Evolutionary conservation across 371 early-diverging fungal species (phyloP).

Genomic region (Mortierella sp.): DNA sequence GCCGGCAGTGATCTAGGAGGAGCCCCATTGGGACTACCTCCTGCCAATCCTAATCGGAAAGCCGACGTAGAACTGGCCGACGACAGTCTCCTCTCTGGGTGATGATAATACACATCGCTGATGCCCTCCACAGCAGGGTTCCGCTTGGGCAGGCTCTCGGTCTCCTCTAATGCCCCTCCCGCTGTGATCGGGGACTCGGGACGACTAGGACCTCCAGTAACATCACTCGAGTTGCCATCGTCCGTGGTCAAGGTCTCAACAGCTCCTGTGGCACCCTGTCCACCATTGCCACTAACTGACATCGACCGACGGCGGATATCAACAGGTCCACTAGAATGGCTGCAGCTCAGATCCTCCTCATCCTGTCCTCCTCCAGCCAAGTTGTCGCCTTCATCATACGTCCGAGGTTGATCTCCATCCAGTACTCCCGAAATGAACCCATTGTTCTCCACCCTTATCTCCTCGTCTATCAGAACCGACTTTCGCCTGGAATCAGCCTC

Average conservation of each 20-base stretch:
- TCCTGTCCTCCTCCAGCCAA: slow-evolving; percentile 54
- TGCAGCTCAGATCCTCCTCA: slow-evolving; percentile 24
- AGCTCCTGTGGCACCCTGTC: not conserved
- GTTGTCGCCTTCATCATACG: slow-evolving; percentile 51
- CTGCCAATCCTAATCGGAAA: not conserved
- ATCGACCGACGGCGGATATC: not conserved
- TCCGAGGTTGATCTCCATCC: slow-evolving; percentile 15
- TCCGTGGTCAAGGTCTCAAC: not conserved
- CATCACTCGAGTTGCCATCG: slow-evolving; percentile 22
- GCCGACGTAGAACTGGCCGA: slow-evolving; percentile 23
- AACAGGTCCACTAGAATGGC: not conserved
- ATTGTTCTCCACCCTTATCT: not conserved
- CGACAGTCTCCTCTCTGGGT: slow-evolving; percentile 68
- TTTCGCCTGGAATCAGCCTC: not conserved
- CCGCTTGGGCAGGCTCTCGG: slow-evolving; percentile 5
- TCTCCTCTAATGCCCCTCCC: not conserved
- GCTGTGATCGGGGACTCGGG: slow-evolving; percentile 9
- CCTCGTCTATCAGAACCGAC: not conserved
- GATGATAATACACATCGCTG: slow-evolving; percentile 66
- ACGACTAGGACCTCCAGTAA: slow-evolving; percentile 26
- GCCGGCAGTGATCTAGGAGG: slow-evolving; percentile 19
- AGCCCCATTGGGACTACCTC: not conserved
- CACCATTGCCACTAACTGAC: not conserved
- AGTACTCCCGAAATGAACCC: not conserved
- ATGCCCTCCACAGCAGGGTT: slow-evolving; percentile 48